Conservation (phyloP, 2,329 filamentous ascomycete species). For the Fonsecaea erecta region DNA sequence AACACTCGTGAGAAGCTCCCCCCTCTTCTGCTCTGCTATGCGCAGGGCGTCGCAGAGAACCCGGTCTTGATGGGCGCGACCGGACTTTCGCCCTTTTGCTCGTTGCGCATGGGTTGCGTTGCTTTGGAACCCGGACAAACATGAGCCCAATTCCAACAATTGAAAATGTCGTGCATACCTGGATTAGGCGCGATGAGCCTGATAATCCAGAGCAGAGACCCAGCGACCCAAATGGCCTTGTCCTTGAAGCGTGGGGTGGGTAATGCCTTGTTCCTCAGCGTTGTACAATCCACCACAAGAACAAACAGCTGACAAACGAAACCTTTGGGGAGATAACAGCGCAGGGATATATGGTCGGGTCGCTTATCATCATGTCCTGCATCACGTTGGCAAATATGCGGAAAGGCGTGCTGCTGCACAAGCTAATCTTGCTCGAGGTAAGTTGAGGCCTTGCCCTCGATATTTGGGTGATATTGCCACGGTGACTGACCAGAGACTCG, state of each 20-base stretch:
- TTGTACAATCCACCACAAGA: neutral
- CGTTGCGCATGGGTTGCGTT: slow-evolving; percentile 11
- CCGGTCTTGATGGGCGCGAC: slow-evolving; percentile 25
- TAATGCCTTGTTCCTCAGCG: neutral
- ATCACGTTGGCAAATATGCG: slow-evolving; percentile 53
- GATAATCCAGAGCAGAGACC: slow-evolving; percentile 31
- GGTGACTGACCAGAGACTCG: slow-evolving; percentile 13
- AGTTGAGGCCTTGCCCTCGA: slow-evolving; percentile 9
- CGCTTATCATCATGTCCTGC: slow-evolving; percentile 50
- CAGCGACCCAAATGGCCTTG: slow-evolving; percentile 39
- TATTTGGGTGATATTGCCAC: neutral
- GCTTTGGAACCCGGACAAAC: slow-evolving; percentile 4
- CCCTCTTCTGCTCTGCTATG: slow-evolving; percentile 10
- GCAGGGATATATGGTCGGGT: slow-evolving; percentile 50
- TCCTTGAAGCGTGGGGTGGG: slow-evolving; percentile 47
- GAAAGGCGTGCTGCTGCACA: slow-evolving; percentile 49
- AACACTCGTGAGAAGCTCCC: neutral
- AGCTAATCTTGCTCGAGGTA: slow-evolving; percentile 52
- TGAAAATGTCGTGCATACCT: slow-evolving; percentile 30
- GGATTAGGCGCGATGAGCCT: slow-evolving; percentile 26
- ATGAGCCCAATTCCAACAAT: slow-evolving; percentile 33
- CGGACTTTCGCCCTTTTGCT: neutral
- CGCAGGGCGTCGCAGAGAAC: slow-evolving; percentile 1
- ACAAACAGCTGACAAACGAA: slow-evolving; percentile 6
- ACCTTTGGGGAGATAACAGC: slow-evolving; percentile 21